phyloP scores from a whole-genome alignment of 257 asterid species.

The Ilex aquifolium region DNA sequence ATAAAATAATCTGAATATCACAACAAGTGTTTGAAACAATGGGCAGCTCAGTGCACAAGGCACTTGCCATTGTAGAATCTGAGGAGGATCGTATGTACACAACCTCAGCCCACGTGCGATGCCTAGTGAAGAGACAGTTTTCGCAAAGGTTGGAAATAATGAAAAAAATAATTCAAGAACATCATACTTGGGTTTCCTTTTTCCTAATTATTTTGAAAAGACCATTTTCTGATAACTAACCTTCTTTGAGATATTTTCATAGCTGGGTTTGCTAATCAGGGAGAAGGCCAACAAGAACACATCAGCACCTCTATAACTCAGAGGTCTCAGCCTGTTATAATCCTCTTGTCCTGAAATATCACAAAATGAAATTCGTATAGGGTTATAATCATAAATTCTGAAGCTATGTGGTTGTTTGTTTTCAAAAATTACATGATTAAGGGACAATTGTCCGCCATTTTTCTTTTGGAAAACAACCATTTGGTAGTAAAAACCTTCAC shows the following conservation, averaged over 20 bases:
- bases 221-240: slow-evolving; percentile 14
- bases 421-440: not conserved
- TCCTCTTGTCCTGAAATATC: slow-evolving; percentile 69
- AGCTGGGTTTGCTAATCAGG: slow-evolving; percentile 76
- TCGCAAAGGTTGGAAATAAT: not conserved
- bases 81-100: too few relatives aligned
- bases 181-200: not conserved
- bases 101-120: not conserved
- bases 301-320: slow-evolving; percentile 85
- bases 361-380: slow-evolving; percentile 5
- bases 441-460: not conserved
- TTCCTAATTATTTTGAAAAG: slow-evolving; percentile 6
- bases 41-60: too few relatives aligned
- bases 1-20: not conserved
- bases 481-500: not conserved
- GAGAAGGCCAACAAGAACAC: slow-evolving; percentile 73
- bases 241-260: slow-evolving; percentile 76
- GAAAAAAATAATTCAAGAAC: slow-evolving; percentile 1
- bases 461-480: not conserved
- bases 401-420: not conserved
- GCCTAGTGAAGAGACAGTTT: slow-evolving; percentile 1
- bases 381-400: not conserved
- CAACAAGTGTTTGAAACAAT: not conserved
- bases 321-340: slow-evolving; percentile 67
- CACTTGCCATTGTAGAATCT: too few relatives aligned